A percentile compares a stretch with the other conserved stretches of the same genome.
Evolutionary conservation across 1,284 basidiomycete species (phyloP).

Genomic region (Pisolithus thermaeus): DNA sequence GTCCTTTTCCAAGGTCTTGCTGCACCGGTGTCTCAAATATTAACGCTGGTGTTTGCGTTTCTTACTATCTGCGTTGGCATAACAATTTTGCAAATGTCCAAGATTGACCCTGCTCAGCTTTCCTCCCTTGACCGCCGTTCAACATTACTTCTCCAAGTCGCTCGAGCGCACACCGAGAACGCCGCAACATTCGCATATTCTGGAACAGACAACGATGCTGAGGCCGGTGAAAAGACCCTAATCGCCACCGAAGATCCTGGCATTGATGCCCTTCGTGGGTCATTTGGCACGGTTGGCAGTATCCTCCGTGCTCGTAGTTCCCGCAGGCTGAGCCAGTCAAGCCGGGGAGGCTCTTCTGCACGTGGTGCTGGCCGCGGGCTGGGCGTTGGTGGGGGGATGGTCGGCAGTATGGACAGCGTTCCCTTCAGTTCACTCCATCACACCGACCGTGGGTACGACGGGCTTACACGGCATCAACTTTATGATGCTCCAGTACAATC

Average conservation of each 20-base stretch:
- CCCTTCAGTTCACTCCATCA: slow-evolving; percentile 18
- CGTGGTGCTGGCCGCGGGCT: slow-evolving; percentile 14
- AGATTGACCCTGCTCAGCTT: slow-evolving; percentile 77
- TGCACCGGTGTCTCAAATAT: slow-evolving; percentile 68
- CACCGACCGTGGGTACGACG: slow-evolving; percentile 30
- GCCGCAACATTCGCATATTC: slow-evolving; percentile 19
- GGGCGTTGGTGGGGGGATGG: slow-evolving; percentile 24
- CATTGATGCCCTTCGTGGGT: slow-evolving; percentile 84
- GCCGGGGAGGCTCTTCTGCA: slow-evolving; percentile 30
- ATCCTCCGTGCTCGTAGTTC: slow-evolving; percentile 81
- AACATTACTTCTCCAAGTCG: slow-evolving; percentile 79
- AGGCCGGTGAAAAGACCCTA: slow-evolving; percentile 53
- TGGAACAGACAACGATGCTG: slow-evolving; percentile 17
- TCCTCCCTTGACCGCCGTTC: slow-evolving; percentile 75
- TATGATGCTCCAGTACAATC: slow-evolving; percentile 69
- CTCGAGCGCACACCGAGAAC: slow-evolving; percentile 56
- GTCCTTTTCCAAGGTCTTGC: slow-evolving; percentile 90
- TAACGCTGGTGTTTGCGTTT: slow-evolving; percentile 92
- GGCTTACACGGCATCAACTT: slow-evolving; percentile 69
- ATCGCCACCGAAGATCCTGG: slow-evolving; percentile 70
- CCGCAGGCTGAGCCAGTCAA: slow-evolving; percentile 56
- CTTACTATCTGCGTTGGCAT: slow-evolving; percentile 87
- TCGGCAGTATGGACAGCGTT: slow-evolving; percentile 21
- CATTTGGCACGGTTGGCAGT: slow-evolving; percentile 83
- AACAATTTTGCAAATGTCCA: slow-evolving; percentile 94